A percentile compares a stretch with the other conserved stretches of the same genome.
phyloP scores from a whole-genome alignment of 164 flowering plant species.

The Dillenia suffruticosa region DNA sequence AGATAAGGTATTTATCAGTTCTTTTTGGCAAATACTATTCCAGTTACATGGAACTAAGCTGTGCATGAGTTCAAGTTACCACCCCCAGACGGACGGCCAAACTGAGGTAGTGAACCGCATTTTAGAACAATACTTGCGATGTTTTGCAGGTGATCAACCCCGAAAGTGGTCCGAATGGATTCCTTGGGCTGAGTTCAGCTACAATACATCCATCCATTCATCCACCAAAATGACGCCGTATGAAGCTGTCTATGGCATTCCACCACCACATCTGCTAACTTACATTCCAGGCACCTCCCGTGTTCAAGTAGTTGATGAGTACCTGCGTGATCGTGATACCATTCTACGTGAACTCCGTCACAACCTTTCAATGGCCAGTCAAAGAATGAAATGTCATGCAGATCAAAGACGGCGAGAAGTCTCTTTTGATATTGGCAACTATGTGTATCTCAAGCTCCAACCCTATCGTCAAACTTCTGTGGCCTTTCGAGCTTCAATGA shows the following conservation, averaged over 20 bases:
- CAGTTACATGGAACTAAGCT: too few species aligned
- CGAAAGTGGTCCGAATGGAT: conserved; percentile 9
- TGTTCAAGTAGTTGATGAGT: conserved; percentile 11
- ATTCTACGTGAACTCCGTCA: neutral
- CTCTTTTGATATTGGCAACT: too few species aligned
- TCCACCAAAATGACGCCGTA: conserved; percentile 7
- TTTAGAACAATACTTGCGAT: conserved; percentile 1
- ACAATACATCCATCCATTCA: conserved; percentile 2
- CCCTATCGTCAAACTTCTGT: too few species aligned
- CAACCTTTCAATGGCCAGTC: neutral
- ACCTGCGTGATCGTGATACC: conserved; percentile 1
- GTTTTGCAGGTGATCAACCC: conserved; percentile 7
- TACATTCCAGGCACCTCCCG: conserved; percentile 3
- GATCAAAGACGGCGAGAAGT: too few species aligned
- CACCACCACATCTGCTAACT: neutral
- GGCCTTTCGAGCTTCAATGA: too few species aligned
- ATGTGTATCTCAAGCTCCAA: too few species aligned
- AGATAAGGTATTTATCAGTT: too few species aligned
- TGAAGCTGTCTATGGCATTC: conserved; percentile 2
- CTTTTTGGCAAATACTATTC: too few species aligned
- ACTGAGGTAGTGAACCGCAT: too few species aligned
- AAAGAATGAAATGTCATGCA: too few species aligned
- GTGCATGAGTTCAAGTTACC: too few species aligned
- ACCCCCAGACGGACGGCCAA: too few species aligned
- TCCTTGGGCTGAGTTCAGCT: conserved; percentile 2